Evolutionary conservation across 2,329 filamentous ascomycete genomes (phyloP).

Genomic region (Claviceps humidiphila): DNA sequence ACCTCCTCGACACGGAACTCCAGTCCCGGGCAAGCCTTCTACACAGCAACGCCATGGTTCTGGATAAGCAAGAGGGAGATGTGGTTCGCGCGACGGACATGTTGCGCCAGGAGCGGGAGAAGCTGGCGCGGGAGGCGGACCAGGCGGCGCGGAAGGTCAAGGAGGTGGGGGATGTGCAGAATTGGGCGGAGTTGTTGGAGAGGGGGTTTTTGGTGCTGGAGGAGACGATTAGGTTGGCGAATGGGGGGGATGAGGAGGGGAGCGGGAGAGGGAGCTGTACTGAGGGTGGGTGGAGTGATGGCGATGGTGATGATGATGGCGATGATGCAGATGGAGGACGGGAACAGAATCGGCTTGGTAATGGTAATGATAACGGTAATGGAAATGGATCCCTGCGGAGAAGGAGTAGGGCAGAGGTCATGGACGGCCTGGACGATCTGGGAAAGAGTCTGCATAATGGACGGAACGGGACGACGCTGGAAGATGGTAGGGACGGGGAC

Average conservation of each 20-base stretch:
- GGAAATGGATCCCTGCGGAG: background rate
- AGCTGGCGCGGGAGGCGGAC: conserved; percentile 50
- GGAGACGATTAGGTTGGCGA: conserved; percentile 48
- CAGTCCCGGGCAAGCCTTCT: conserved; percentile 54
- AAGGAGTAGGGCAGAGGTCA: conserved; percentile 3
- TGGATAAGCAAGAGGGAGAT: conserved; percentile 55
- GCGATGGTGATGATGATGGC: conserved; percentile 10
- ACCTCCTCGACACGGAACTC: conserved; percentile 56
- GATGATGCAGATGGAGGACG: background rate
- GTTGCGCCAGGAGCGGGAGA: conserved; percentile 50
- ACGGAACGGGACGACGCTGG: background rate
- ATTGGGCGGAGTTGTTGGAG: conserved; percentile 76
- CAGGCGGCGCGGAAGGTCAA: conserved; percentile 53
- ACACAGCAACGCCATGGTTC: conserved; percentile 53
- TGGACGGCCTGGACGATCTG: conserved; percentile 11
- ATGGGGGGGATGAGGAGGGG: conserved; percentile 16
- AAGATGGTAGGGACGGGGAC: conserved; percentile 5
- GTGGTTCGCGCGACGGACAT: conserved; percentile 45
- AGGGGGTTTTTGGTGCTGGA: conserved; percentile 50
- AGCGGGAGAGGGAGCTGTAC: conserved; percentile 19
- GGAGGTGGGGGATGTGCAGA: conserved; percentile 71
- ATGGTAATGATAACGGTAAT: background rate
- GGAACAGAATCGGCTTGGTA: background rate
- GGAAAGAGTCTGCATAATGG: conserved; percentile 5
- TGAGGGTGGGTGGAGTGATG: conserved; percentile 18